Evolutionary conservation across 768 basidiomycete genomes (phyloP).

Genomic region (Pleurotus ostreatus): DNA sequence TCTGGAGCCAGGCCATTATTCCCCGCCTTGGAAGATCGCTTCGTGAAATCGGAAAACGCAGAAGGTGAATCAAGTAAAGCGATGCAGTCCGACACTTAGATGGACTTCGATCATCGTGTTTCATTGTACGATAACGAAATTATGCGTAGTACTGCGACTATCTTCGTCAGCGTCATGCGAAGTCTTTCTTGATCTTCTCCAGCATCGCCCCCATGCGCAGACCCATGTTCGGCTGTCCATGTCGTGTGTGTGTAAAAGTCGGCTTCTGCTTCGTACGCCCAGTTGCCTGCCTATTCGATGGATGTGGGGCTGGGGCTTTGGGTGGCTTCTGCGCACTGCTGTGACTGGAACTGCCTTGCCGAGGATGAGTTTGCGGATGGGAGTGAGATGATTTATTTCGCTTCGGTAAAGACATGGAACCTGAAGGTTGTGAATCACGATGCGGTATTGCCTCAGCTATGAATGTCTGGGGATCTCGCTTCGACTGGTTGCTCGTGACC

Average conservation of each 20-base stretch:
- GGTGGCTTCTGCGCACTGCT: not conserved
- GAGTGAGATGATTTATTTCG: not conserved
- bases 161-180: slow-evolving; percentile 17
- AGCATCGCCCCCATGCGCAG: slow-evolving; percentile 83
- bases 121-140: no score
- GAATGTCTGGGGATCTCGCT: not conserved
- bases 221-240: slow-evolving; percentile 69
- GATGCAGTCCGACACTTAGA: slow-evolving; percentile 20
- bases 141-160: no score
- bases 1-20: slow-evolving; percentile 39
- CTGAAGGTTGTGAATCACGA: no score
- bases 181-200: slow-evolving; percentile 68
- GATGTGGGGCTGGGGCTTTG: not conserved
- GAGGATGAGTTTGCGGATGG: not conserved
- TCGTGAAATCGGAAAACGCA: slow-evolving; percentile 40
- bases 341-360: not conserved
- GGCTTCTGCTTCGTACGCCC: not conserved
- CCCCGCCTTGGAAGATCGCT: slow-evolving; percentile 57
- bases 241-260: slow-evolving; percentile 17
- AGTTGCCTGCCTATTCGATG: not conserved
- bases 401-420: no score
- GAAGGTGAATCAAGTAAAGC: slow-evolving; percentile 12
- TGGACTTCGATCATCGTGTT: no score
- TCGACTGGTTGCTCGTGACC: slow-evolving; percentile 15
- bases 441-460: no score